Conservation (phyloP, 129 eudicot genomes). For the Cynara cardunculus region DNA sequence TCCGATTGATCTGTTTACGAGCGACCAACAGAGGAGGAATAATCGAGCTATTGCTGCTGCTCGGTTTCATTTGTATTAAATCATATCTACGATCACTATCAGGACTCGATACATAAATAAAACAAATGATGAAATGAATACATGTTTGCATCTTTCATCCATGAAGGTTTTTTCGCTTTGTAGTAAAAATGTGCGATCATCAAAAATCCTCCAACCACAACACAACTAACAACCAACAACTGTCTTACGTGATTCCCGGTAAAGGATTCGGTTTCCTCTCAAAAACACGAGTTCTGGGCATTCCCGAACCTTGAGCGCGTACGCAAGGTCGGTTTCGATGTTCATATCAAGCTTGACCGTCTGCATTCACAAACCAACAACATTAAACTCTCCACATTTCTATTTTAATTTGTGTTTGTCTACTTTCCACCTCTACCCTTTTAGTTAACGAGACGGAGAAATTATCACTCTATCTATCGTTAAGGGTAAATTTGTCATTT, state of each 20-base stretch:
- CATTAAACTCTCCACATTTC: background rate
- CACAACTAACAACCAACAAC: background rate
- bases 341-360: slow-evolving; percentile 90
- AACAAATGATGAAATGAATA: slow-evolving; percentile 7
- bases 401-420: background rate
- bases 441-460: background rate
- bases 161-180: slow-evolving; percentile 82
- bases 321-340: slow-evolving; percentile 89
- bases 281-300: slow-evolving; percentile 87
- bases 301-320: slow-evolving; percentile 83
- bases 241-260: slow-evolving; percentile 67
- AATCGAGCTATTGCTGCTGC: no score
- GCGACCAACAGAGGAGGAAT: no score
- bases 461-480: background rate
- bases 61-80: no score
- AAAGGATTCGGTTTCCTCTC: slow-evolving; percentile 74
- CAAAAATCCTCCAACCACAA: background rate
- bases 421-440: background rate
- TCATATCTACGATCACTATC: no score
- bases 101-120: background rate
- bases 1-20: background rate
- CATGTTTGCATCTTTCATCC: slow-evolving; percentile 44
- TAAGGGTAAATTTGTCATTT: background rate
- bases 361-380: slow-evolving; percentile 35
- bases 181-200: slow-evolving; percentile 90